Percentiles rank a stretch among this genome's conserved stretches.
phyloP scores from a whole-genome alignment of 768 basidiomycete species.

The Trametes villosa region DNA sequence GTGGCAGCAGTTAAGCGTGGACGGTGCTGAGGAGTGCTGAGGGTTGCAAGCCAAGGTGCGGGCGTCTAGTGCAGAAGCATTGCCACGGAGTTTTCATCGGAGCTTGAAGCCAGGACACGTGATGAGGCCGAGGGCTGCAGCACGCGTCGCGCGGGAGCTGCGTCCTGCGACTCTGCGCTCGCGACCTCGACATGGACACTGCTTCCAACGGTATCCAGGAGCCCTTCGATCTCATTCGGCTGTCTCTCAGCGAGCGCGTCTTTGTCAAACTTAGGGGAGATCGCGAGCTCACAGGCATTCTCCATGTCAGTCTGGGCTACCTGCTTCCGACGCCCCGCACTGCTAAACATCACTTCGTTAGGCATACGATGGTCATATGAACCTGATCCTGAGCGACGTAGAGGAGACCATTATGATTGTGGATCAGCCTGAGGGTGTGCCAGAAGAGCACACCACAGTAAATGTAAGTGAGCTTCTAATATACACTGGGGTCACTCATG shows the following conservation, averaged over 20 bases:
- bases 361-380: conserved; percentile 99
- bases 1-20: conserved; percentile 25
- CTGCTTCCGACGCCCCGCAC: conserved; percentile 5
- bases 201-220: conserved; percentile 83
- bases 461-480: conserved; percentile 51
- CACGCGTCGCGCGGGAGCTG: conserved; percentile 12
- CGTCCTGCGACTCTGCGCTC: conserved; percentile 6
- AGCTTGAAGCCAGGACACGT: conserved; percentile 25
- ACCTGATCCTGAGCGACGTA: conserved; percentile 95
- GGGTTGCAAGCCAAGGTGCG: conserved; percentile 8
- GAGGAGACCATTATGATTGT: conserved; percentile 98
- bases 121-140: background rate
- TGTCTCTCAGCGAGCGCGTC: conserved; percentile 96
- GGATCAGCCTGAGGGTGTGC: conserved; percentile 73
- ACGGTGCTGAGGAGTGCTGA: conserved; percentile 10
- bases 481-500: background rate
- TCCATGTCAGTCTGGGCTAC: conserved; percentile 69
- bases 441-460: conserved; percentile 61
- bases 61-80: background rate
- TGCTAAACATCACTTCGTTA: conserved; percentile 39
- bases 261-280: conserved; percentile 98
- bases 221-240: conserved; percentile 95
- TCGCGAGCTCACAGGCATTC: conserved; percentile 85
- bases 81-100: conserved; percentile 17
- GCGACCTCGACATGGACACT: conserved; percentile 57